Base-by-base conservation (phyloP, 1,284 basidiomycete species). In the Ganoderma lucidum region DNA sequence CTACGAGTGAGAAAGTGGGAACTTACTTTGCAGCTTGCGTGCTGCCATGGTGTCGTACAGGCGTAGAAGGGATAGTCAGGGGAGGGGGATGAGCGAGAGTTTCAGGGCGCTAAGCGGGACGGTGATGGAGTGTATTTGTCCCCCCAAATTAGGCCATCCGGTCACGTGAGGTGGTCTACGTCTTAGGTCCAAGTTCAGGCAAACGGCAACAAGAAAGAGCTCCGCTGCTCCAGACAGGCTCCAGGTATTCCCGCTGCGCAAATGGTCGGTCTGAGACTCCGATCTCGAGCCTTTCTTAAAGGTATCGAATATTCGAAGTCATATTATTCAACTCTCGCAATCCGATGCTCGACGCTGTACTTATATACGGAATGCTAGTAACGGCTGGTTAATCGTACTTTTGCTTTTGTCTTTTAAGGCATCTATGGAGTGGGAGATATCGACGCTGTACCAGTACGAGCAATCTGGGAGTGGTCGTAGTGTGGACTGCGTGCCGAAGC, bases 11-110 rank as follows among this genome's bases (percentile, higher is more conserved):
- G 6, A n/a, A n/a, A 12, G 2, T 6, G 0, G 32, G 17, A 30
- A 82, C 87, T 72, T 76, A 93, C 93, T 90, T 86, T 94, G 93
- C 73, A 94, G 85, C 84, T 94, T 94, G 80, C 93, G 81, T 75
- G 93, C 93, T 73, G 93, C 93, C 93, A 94, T 94, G 81, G 80
- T 83, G 78, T 76, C 76, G 74, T 76, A 75, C 68, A 69, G 73
- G 66, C 65, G 72, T 71, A 74, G 70, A 66, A 66, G 59, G 68
- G 45, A 67, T 60, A 63, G 65, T 64, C 72, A 77, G 73, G 74
- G 74, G 75, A 74, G 53, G 48, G 67, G 62, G 64, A 68, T 63
- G 65, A 65, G 66, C 70, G 64, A 73, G 68, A 70, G 72, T 68
- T 70, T 61, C 63, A 59, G 67, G 61, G 72, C 72, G 72, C 72